A percentile compares a stretch with the other conserved stretches of the same genome.
These are phyloP conservation scores for Metarhizium album DNA, from an alignment of 2,329 filamentous ascomycete species.

Conservation along the genomic window DNA sequence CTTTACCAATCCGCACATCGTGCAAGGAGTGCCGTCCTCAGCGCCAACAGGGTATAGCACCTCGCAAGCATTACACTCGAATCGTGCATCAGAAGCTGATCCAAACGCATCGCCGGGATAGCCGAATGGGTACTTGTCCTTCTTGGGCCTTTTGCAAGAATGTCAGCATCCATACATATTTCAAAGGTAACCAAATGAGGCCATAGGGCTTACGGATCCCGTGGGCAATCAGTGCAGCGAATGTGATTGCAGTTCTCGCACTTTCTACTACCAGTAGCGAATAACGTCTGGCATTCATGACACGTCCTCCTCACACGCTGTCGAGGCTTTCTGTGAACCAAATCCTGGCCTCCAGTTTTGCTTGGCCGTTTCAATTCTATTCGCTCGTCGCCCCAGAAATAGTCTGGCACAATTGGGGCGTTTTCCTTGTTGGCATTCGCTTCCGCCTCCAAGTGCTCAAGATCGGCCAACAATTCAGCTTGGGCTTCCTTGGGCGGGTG, in stretches of 20 bases:
- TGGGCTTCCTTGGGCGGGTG: constrained; percentile 57
- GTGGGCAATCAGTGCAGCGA: constrained; percentile 70
- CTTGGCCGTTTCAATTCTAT: constrained; percentile 51
- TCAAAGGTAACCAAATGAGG: neutral
- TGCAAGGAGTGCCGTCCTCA: constrained; percentile 43
- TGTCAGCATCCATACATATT: neutral
- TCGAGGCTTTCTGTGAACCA: constrained; percentile 59
- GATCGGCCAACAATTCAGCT: constrained; percentile 40
- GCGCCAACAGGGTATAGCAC: constrained; percentile 42
- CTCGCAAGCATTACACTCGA: constrained; percentile 53
- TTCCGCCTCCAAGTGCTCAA: constrained; percentile 37
- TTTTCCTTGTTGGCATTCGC: constrained; percentile 48
- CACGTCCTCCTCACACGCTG: constrained; percentile 68
- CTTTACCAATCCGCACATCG: constrained; percentile 48
- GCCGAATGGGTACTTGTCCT: constrained; percentile 56
- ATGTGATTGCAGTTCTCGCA: constrained; percentile 61
- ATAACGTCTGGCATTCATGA: constrained; percentile 60
- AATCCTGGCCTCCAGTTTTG: constrained; percentile 56
- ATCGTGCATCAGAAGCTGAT: constrained; percentile 38
- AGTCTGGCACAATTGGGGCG: constrained; percentile 40
- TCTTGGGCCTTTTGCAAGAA: constrained; percentile 43
- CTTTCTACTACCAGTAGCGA: constrained; percentile 45
- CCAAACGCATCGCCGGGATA: constrained; percentile 57
- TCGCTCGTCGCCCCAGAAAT: constrained; percentile 33
- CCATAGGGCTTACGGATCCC: constrained; percentile 56